Percentiles rank a stretch among this genome's conserved stretches.
phyloP scores from a whole-genome alignment of 345 rosid genomes.

The Schrenkiella parvula region DNA sequence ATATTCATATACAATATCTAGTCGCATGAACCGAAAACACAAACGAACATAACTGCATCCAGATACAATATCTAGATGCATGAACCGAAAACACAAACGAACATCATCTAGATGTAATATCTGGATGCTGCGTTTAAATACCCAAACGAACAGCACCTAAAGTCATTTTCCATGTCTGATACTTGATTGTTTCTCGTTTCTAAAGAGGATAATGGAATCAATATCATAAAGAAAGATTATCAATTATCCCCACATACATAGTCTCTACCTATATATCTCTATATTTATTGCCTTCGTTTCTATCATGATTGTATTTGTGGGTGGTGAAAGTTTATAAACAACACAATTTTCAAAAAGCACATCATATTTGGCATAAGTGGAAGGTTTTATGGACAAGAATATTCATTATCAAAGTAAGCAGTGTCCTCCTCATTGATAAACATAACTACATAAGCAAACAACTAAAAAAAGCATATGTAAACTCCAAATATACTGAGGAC shows the following conservation, averaged over 20 bases:
- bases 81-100: too few species aligned
- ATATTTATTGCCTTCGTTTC: neutral
- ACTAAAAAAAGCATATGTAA: neutral
- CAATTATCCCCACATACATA: neutral
- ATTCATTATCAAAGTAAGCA: neutral
- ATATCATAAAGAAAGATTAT: neutral
- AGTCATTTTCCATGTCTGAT: conserved; percentile 9
- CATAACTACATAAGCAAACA: neutral
- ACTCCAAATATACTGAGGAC: neutral
- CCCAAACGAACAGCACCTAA: too few species aligned
- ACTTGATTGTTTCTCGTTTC: conserved; percentile 1
- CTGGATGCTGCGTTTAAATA: too few species aligned
- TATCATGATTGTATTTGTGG: neutral
- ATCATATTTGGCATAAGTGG: neutral
- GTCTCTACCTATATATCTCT: neutral
- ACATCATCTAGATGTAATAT: too few species aligned
- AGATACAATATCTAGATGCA: too few species aligned
- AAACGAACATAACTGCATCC: too few species aligned
- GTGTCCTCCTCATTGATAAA: neutral
- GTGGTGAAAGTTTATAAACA: neutral
- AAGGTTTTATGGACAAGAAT: neutral
- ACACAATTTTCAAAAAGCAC: neutral
- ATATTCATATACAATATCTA: too few species aligned
- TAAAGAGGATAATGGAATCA: conserved; percentile 6
- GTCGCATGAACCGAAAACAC: too few species aligned